Conservation (phyloP, 257 asterid genomes). For the Haberlea rhodopensis region DNA sequence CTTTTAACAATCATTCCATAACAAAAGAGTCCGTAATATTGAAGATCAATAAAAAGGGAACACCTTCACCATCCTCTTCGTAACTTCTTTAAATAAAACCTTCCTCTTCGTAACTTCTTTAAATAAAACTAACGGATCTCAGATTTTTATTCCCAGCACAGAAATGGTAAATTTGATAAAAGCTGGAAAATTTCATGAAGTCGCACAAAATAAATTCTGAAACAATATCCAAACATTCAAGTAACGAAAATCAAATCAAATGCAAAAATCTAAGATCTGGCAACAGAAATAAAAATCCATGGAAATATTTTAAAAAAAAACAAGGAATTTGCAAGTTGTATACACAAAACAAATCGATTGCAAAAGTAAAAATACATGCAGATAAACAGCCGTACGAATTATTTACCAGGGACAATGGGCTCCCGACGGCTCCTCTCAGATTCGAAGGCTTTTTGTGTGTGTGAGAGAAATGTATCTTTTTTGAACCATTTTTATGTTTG, state of each 20-base stretch:
- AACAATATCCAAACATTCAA: not conserved
- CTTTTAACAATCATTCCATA: conserved; percentile 18
- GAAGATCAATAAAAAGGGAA: not conserved
- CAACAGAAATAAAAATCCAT: not conserved
- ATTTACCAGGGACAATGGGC: not conserved
- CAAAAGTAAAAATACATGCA: not conserved
- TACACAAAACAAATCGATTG: not conserved
- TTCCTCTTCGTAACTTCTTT: not conserved
- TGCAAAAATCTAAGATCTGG: not conserved
- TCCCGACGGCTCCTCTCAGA: not conserved
- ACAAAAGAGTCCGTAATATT: conserved; percentile 14
- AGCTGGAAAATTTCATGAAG: not conserved
- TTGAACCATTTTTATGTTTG: too few species aligned
- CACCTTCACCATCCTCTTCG: too few species aligned
- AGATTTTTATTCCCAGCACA: conserved; percentile 16
- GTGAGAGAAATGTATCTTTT: too few species aligned
- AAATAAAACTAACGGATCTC: not conserved
- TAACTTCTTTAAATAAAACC: too few species aligned
- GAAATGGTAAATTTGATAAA: conserved; percentile 2
- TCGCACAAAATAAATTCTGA: not conserved
- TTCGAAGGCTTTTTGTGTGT: not conserved
- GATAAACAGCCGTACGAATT: not conserved
- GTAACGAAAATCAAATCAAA: not conserved
- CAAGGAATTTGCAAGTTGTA: not conserved
- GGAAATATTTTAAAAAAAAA: too few species aligned